phyloP scores from a whole-genome alignment of 2,329 filamentous ascomycete genomes.

The Cordyceps cateniannulata region DNA sequence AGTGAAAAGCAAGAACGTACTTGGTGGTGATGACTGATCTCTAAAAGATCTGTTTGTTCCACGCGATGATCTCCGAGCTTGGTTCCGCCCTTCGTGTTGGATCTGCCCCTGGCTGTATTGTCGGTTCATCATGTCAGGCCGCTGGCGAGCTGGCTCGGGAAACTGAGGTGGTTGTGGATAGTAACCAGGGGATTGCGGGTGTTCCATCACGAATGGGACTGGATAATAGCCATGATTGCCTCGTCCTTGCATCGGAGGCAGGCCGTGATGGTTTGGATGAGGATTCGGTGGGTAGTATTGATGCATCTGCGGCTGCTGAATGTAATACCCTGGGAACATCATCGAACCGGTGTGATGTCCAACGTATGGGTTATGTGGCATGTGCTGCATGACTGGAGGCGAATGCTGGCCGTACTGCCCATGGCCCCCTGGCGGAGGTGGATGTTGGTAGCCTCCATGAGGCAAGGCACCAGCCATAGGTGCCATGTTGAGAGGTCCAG shows the following conservation, averaged over 20 bases:
- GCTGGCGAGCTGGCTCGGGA: conserved; percentile 21
- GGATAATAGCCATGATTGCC: conserved; percentile 31
- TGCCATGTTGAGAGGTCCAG: conserved; percentile 34
- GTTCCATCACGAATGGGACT: conserved; percentile 23
- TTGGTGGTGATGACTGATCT: background rate
- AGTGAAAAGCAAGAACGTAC: background rate
- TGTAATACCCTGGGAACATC: conserved; percentile 33
- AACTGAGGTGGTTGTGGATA: conserved; percentile 30
- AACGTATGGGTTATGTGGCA: conserved; percentile 27
- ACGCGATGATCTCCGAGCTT: background rate
- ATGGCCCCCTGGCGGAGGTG: conserved; percentile 24
- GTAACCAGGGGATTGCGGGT: conserved; percentile 33
- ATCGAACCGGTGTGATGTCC: conserved; percentile 25
- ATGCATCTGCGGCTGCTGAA: conserved; percentile 32
- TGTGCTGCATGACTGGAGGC: conserved; percentile 23
- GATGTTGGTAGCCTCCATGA: conserved; percentile 25
- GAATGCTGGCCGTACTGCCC: conserved; percentile 23
- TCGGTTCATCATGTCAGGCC: background rate
- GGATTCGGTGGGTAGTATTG: conserved; percentile 31
- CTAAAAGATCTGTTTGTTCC: conserved; percentile 2
- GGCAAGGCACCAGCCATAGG: conserved; percentile 34
- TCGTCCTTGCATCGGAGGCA: conserved; percentile 25
- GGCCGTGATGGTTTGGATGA: conserved; percentile 26
- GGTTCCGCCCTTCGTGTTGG: background rate
- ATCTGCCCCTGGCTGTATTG: background rate